Conservation (phyloP, 306 rosid species). For the Lotus japonicus region DNA sequence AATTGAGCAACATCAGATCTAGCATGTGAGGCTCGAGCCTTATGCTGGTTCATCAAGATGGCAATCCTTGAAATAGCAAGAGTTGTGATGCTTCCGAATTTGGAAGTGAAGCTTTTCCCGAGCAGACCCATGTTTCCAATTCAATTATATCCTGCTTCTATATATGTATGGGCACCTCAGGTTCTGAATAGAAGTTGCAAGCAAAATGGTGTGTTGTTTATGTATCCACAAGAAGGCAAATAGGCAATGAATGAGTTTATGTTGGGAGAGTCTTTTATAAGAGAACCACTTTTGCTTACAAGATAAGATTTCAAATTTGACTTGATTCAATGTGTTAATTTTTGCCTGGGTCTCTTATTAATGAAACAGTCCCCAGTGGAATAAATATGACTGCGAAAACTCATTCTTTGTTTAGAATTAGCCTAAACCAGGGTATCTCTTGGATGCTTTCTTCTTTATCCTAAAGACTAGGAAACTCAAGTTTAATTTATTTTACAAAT, state of each 20-base stretch:
- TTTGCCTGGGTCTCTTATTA: background rate
- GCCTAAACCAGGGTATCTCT: constrained; percentile 9
- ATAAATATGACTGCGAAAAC: background rate
- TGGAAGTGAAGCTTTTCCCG: constrained; percentile 46
- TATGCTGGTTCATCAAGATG: constrained; percentile 51
- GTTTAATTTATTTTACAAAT: background rate
- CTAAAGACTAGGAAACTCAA: background rate
- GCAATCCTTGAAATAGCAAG: constrained; percentile 47
- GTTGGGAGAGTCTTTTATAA: background rate
- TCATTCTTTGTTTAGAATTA: constrained; percentile 9
- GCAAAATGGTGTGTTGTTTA: background rate
- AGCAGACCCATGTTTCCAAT: constrained; percentile 48
- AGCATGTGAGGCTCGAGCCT: constrained; percentile 38
- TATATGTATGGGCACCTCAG: background rate
- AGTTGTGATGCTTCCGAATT: constrained; percentile 33
- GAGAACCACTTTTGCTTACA: background rate
- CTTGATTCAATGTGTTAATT: background rate
- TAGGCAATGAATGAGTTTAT: background rate
- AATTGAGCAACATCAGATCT: constrained; percentile 48
- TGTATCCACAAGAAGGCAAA: background rate
- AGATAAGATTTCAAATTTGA: background rate
- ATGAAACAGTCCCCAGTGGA: background rate
- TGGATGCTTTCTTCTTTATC: background rate
- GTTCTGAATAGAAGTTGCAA: background rate
- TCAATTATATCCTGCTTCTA: background rate